These are phyloP conservation scores for Volvariella surrecta DNA, from an alignment of 1,284 basidiomycete species.

Conservation along the genomic window DNA sequence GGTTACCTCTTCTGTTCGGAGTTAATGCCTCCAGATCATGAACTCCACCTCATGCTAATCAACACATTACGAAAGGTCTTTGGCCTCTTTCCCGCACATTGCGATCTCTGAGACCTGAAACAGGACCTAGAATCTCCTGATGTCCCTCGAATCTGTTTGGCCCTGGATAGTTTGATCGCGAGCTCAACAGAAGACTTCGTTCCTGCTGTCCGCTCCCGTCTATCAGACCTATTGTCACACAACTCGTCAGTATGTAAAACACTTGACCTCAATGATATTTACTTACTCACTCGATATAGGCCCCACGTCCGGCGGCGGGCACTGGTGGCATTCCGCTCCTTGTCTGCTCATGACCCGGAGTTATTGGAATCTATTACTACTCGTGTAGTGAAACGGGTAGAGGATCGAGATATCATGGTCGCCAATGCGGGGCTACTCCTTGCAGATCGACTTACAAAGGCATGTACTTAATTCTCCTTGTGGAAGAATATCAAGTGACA, in stretches of 20 bases:
- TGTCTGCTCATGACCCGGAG: constrained; percentile 40
- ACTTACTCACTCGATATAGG: constrained; percentile 26
- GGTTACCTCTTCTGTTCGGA: constrained; percentile 71
- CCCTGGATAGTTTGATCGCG: constrained; percentile 56
- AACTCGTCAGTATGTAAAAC: constrained; percentile 55
- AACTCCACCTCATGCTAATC: constrained; percentile 72
- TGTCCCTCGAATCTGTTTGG: constrained; percentile 54
- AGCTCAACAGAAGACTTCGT: constrained; percentile 54
- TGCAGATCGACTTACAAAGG: too few relatives aligned
- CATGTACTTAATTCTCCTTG: too few relatives aligned
- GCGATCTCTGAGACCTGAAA: not conserved
- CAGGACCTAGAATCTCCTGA: constrained; percentile 59
- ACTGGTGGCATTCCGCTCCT: constrained; percentile 46
- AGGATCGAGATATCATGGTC: constrained; percentile 39
- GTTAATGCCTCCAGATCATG: constrained; percentile 57
- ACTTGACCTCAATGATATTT: constrained; percentile 6
- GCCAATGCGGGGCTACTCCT: constrained; percentile 34
- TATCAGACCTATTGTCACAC: constrained; percentile 57
- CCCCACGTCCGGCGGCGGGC: constrained; percentile 51
- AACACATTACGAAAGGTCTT: constrained; percentile 71
- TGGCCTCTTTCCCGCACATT: constrained; percentile 3
- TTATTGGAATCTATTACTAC: constrained; percentile 36
- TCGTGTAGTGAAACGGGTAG: constrained; percentile 34
- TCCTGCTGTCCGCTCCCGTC: constrained; percentile 61
- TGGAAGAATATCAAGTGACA: too few relatives aligned